These are phyloP conservation scores for Starmerella davenportii DNA, from an alignment of 805 yeast species.

Conservation along the genomic window DNA sequence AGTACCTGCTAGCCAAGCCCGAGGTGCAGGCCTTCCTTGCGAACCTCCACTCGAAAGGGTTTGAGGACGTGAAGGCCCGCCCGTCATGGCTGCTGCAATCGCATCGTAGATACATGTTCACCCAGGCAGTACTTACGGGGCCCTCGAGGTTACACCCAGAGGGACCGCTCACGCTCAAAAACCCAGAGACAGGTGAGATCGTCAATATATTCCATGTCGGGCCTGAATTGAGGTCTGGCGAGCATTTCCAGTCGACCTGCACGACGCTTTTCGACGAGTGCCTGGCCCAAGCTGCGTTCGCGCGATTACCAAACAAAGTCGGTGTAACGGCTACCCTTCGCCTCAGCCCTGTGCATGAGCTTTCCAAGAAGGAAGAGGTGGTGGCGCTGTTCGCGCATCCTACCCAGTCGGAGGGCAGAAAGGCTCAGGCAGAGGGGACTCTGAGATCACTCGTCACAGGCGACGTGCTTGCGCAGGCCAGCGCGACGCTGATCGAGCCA, in stretches of 20 bases:
- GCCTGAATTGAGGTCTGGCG: conserved; percentile 26
- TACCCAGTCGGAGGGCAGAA: conserved; percentile 6
- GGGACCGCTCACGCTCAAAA: conserved; percentile 6
- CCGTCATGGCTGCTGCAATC: conserved; percentile 2
- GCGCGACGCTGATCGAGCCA: conserved; percentile 12
- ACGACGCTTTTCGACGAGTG: conserved; percentile 72
- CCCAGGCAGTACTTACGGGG: conserved; percentile 5
- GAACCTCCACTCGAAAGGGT: conserved; percentile 1
- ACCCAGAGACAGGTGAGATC: conserved; percentile 6
- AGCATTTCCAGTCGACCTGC: conserved; percentile 57
- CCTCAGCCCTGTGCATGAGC: conserved; percentile 27
- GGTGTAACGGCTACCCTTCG: conserved; percentile 73
- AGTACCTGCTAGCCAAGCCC: conserved; percentile 2
- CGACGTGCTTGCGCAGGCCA: conserved; percentile 2
- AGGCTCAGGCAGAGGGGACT: conserved; percentile 7
- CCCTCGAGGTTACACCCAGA: conserved; percentile 3
- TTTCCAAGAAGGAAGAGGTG: conserved; percentile 1
- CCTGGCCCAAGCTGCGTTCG: conserved; percentile 50
- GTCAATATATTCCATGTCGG: conserved; percentile 7
- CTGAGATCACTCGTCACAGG: conserved; percentile 1
- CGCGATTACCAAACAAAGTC: conserved; percentile 47
- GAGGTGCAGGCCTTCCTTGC: neutral
- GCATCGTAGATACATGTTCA: conserved; percentile 12
- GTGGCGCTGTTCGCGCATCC: conserved; percentile 6
- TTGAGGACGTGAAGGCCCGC: neutral